phyloP scores from a whole-genome alignment of 768 basidiomycete species.

The Pulveroboletus sp. region DNA sequence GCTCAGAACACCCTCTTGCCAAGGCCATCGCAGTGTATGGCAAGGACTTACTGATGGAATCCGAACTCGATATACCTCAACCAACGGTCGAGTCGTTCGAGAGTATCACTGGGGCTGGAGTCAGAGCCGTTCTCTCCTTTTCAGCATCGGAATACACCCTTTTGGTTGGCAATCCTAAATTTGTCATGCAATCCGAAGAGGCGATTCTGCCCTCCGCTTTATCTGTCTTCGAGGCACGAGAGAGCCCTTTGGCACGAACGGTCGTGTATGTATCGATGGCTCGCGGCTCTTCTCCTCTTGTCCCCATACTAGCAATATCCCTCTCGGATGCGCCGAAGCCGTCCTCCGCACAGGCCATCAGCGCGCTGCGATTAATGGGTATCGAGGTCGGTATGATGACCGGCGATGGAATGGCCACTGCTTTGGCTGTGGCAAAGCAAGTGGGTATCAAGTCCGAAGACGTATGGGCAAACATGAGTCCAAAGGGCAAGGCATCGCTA shows the following conservation, averaged over 20 bases:
- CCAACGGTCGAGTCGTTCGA: constrained; percentile 72
- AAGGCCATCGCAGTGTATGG: constrained; percentile 87
- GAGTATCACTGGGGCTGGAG: constrained; percentile 85
- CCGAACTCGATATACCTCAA: constrained; percentile 41
- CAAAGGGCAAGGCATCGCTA: constrained; percentile 89
- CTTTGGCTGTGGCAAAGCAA: constrained; percentile 81
- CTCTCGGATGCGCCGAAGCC: constrained; percentile 85
- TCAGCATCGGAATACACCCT: constrained; percentile 52
- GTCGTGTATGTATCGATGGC: constrained; percentile 82
- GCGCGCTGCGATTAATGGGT: constrained; percentile 81
- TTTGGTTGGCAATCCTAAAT: constrained; percentile 73
- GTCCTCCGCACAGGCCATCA: constrained; percentile 79
- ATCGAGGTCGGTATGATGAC: constrained; percentile 93
- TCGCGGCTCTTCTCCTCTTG: constrained; percentile 34
- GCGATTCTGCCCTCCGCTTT: constrained; percentile 57
- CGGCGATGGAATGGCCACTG: constrained; percentile 84
- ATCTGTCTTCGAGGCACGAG: constrained; percentile 60
- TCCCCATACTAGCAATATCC: constrained; percentile 76
- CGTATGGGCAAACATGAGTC: constrained; percentile 92
- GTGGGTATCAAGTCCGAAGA: constrained; percentile 81
- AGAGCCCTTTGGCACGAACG: constrained; percentile 72
- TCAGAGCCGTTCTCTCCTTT: constrained; percentile 63
- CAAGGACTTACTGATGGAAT: constrained; percentile 51
- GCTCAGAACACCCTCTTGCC: constrained; percentile 95
- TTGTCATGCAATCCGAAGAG: constrained; percentile 54